Evolutionary conservation across 768 basidiomycete genomes (phyloP), one percentile per base, ranked within the genome.

Genomic region (Myochromella boudieri): DNA sequence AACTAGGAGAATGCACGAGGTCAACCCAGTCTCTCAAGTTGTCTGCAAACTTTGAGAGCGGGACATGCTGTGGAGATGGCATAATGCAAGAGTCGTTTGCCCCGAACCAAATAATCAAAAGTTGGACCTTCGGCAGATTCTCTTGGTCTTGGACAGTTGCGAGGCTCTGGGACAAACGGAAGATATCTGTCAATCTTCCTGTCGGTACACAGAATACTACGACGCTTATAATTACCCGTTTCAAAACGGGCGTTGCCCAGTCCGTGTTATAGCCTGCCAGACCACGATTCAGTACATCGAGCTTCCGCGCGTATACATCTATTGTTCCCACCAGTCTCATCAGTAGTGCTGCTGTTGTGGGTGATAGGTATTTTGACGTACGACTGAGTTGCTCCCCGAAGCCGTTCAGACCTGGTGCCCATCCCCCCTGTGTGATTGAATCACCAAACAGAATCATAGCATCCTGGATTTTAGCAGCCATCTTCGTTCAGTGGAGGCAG

Each of bases 71-170:
- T 12, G 72, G 66, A 15, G 76, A 81, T 0, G 77, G 78, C 22
- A 68, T 63, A 40, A 89, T 71, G 54, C 78, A 81, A 5, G 94
- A 81, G 62, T 97, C 94, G 66, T 97, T 97, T 12, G 85, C 84
- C 38, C 93, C 93, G 50, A 90, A 89, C 91, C 91, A 97, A 59
- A 95, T 82, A 5, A 81, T 81, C 49, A 95, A 71, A n/a, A 95
- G 64, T 32, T 79, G 80, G 27, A 93, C 74, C 36, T 74, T 79
- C 6, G 87, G 84, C 28, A 71, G 69, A 42, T 75, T 65, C 17
- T 62, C 56, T 44, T 69, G 74, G 46, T 76, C 74, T 5, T 71
- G 56, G 53, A 66, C 72, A 49, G 73, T 79, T 11, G 83, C 80
- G 43, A 92, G 69, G 52, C 80, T 72, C 85, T 90, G 54, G 8